These are phyloP conservation scores for Collariella sp. DNA, from an alignment of 495 filamentous ascomycete species.

Conservation along the genomic window DNA sequence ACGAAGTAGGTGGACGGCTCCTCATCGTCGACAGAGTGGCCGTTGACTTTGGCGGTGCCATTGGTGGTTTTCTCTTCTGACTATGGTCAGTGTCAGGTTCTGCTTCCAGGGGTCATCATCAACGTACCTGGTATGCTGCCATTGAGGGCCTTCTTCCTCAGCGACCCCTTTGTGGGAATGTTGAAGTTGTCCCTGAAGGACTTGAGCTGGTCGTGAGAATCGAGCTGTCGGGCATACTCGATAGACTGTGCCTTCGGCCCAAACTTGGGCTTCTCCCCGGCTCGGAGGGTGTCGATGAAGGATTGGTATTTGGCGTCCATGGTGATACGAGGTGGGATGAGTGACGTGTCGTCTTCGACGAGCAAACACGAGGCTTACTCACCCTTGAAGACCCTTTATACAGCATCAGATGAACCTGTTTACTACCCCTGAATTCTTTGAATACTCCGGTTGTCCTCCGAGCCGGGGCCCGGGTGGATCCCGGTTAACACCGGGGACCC, in stretches of 20 bases:
- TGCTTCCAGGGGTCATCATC: no score
- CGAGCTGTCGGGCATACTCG: slow-evolving; percentile 36
- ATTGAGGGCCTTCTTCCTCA: slow-evolving; percentile 49
- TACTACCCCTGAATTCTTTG: slow-evolving; percentile 1
- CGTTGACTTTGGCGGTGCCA: neutral
- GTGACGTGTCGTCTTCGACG: neutral
- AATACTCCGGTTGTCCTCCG: slow-evolving; percentile 1
- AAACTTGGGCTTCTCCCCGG: slow-evolving; percentile 14
- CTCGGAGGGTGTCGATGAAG: slow-evolving; percentile 4
- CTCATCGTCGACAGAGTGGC: neutral
- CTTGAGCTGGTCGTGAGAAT: slow-evolving; percentile 58
- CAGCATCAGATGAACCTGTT: neutral
- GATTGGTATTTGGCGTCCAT: slow-evolving; percentile 6
- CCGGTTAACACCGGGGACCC: slow-evolving; percentile 1
- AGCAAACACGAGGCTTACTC: no score
- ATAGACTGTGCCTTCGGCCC: slow-evolving; percentile 9
- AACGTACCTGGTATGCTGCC: slow-evolving; percentile 31
- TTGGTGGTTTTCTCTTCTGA: neutral
- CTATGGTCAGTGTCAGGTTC: neutral
- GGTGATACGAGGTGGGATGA: neutral
- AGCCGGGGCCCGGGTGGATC: neutral
- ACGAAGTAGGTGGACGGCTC: slow-evolving; percentile 69
- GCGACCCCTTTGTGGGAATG: slow-evolving; percentile 68
- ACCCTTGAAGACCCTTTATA: slow-evolving; percentile 3
- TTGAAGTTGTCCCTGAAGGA: slow-evolving; percentile 67